phyloP scores from a whole-genome alignment of 345 rosid genomes.

The Carallia pectinifolia region DNA sequence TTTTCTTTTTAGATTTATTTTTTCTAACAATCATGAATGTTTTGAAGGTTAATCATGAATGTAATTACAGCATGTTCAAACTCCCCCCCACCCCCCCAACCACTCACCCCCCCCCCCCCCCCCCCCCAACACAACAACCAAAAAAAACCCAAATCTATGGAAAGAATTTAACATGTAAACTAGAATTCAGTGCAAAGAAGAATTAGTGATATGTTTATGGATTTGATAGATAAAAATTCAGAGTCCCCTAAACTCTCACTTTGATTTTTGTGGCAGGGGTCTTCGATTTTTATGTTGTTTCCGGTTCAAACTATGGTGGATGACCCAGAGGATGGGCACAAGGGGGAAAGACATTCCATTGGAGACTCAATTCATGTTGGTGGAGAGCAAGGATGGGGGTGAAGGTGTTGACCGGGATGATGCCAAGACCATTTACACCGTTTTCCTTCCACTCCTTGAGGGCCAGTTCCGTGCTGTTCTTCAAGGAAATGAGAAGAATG shows the following conservation, averaged over 20 bases:
- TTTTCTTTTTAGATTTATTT: not conserved
- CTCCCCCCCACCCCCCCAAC: no score
- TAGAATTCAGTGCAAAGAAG: no score
- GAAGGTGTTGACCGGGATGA: constrained; percentile 54
- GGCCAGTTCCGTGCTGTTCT: constrained; percentile 94
- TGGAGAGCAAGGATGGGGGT: constrained; percentile 71
- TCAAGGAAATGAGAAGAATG: constrained; percentile 86
- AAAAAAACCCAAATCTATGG: no score
- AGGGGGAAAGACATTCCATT: constrained; percentile 87
- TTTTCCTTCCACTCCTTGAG: constrained; percentile 95
- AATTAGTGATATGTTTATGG: not conserved
- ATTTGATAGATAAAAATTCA: not conserved
- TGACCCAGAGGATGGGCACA: constrained; percentile 97
- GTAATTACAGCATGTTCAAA: no score
- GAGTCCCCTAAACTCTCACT: not conserved
- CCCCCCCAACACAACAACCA: no score
- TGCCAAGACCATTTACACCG: constrained; percentile 67
- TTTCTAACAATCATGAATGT: not conserved
- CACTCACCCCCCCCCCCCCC: no score
- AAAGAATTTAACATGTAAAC: no score
- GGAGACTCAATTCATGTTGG: constrained; percentile 94
- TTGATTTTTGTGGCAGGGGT: constrained; percentile 49
- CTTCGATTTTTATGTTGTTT: constrained; percentile 81
- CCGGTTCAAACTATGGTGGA: constrained; percentile 99
- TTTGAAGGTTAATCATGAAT: not conserved